Conservation (phyloP, 495 filamentous ascomycete species). For the Penicillium cataractarum region DNA sequence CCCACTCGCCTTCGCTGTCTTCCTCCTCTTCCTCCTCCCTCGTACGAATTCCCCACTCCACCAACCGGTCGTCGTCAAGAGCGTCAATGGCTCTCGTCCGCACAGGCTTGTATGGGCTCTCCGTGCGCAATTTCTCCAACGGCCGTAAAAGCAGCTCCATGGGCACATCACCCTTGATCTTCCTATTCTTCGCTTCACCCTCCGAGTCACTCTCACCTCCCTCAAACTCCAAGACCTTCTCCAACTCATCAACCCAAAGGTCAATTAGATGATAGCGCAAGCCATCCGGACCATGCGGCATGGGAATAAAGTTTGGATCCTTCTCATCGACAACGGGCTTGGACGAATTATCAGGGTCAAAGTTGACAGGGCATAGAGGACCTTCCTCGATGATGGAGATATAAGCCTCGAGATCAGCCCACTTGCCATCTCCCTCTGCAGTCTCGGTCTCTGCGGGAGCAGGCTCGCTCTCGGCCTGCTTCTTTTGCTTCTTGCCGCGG, state of each 20-base stretch:
- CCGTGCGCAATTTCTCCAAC: slow-evolving; percentile 55
- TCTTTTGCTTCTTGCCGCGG: slow-evolving; percentile 50
- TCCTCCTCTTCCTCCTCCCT: slow-evolving; percentile 44
- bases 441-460: slow-evolving; percentile 17
- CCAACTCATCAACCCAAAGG: slow-evolving; percentile 86
- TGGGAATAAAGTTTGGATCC: slow-evolving; percentile 38
- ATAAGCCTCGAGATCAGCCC: slow-evolving; percentile 45
- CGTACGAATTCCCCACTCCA: slow-evolving; percentile 56
- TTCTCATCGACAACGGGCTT: slow-evolving; percentile 31
- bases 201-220: slow-evolving; percentile 35
- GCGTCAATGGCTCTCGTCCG: slow-evolving; percentile 71
- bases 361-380: slow-evolving; percentile 48
- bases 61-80: slow-evolving; percentile 74
- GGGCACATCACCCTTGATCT: slow-evolving; percentile 44
- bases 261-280: slow-evolving; percentile 87
- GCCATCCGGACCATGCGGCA: slow-evolving; percentile 69
- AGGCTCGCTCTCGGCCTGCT: slow-evolving; percentile 21
- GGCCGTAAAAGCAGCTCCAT: slow-evolving; percentile 62
- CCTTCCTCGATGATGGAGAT: slow-evolving; percentile 48
- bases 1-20: slow-evolving; percentile 65
- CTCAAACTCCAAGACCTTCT: slow-evolving; percentile 63
- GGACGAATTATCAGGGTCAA: slow-evolving; percentile 44
- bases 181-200: slow-evolving; percentile 32
- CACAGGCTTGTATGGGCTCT: slow-evolving; percentile 71
- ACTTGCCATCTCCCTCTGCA: slow-evolving; percentile 44